Base-by-base conservation (phyloP, 495 filamentous ascomycete genomes). In the Penicillium canariense region DNA sequence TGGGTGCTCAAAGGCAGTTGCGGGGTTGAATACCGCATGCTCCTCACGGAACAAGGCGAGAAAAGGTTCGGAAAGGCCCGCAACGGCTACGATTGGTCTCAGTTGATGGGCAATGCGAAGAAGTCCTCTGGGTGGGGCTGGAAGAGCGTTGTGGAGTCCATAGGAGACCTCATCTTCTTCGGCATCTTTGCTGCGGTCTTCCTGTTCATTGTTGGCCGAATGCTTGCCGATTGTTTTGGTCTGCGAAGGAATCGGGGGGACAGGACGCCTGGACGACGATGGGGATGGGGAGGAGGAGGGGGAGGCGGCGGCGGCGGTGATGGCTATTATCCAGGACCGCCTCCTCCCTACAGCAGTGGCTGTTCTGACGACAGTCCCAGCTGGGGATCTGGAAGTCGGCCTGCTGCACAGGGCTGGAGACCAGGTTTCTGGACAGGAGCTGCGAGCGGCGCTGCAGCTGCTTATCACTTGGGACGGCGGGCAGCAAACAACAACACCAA, bases 381-480 rank as follows among this genome's bases (percentile, higher is more conserved):
- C 48, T 70, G 54, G 52, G 64, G 49, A 32, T 69, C 58, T 27
- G 28, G 39, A 27, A 15, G 46, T n/a, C 34, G 61, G 28, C 14
- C 68, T 10, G 53, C 56, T 14, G 58, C 52, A 27, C 70, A 82
- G 59, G 79, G 80, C 1, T 96, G 90, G 86, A 79, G 81, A 43
- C 91, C 93, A 3, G 93, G 94, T 0, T 96, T 96, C 64, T 96
- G 91, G 94, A 78, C 80, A 15, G 93, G 93, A 0, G 76, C 88
- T 3, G 70, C 85, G 7, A 81, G 81, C 34, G 90, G 90, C 34
- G 86, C 83, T 1, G 87, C 87, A 8, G 88, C 84, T 11, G 82
- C 78, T 4, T 93, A 91, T 66, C 61, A 80, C 32, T 82, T 88
- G 17, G 87, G 88, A 2, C 81, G 81, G 44, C 72, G 78, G 51